Evolutionary conservation across 2,329 filamentous ascomycete species (phyloP), one percentile per base, ranked within the genome.

Genomic region (Cladophialophora bantiana): DNA sequence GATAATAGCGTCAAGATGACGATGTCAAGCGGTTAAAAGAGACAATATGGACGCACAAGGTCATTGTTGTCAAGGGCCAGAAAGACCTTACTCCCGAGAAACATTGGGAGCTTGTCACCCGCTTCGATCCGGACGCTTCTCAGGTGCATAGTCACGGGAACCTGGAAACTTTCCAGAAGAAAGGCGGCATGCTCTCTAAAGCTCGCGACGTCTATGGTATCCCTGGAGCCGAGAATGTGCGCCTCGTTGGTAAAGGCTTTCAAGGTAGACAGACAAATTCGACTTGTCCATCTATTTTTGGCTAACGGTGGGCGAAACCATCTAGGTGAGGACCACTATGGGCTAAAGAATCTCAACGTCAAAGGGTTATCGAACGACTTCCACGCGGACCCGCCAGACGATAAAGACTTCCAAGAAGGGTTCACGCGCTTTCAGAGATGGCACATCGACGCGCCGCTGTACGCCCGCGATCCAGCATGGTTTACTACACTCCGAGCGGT

Each of bases 401-500:
- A 72, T 5, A 74, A 75, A 1, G 77, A 81, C 4, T 82, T 82
- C 64, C 69, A 75, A 1, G 69, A 73, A 4, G 81, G 82, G 5
- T 76, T 80, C 52, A 82, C 79, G 0, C 78, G 81, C 6, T 83
- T 83, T 62, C 80, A 83, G 53, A 73, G 79, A 35, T 83, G 81
- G 81, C 81, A 83, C 65, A 80, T 83, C 15, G 81, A 83, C 64
- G 81, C 79, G 5, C 79, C 81, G 1, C 74, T 82, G 1, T 82
- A 82, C 65, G 77, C 70, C 2, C 75, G 77, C 4, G 77, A 82
- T 34, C 80, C 80, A 0, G 77, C 80, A 1, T 79, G 77, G 75
- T 81, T 81, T 69, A 82, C 79, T 4, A 80, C 79, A 1, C 74
- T 82, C 3, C 78, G 79, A 4, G 78, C 76, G 48, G 60, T 81